Base-by-base conservation (phyloP, 345 rosid genomes). In the Hevea brasiliensis region DNA sequence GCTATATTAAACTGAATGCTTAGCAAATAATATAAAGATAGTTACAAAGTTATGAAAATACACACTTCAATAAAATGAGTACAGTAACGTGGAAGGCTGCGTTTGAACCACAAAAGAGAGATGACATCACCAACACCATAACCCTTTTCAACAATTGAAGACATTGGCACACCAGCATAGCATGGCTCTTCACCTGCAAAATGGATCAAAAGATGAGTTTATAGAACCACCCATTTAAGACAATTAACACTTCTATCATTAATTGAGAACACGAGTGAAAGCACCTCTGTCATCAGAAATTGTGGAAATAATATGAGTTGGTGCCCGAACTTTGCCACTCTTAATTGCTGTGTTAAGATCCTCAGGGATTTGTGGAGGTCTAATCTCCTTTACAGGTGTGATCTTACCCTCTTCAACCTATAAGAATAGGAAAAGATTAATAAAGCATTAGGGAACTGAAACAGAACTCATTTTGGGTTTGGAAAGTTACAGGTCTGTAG, bases 131-230 rank as follows among this genome's bases (percentile, higher is more conserved):
- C 99, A 54, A 95, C 94, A 59, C 98, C 99, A 70, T 76, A 85
- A 67, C 98, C 98, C 75, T 78, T 90, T 79, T 95, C 99, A 73
- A 95, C 77, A 76, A 95, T 95, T 51, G 94, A 92, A 67, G 99
- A 92, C 98, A 94, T 94, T 14, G 98, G 98, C 69, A 94, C 95
- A 80, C 99, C 99, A 76, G 93, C 96, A 75, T 92, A 95, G 88
- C 97, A 89, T 48, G 99, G 99, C 82, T 95, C 99, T 79, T 95
- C 98, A 56, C 99, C 99, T 95, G 78, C 71, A 80, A 71, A 67
- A 68, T 29, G 1, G 53, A 14, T 48, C 29, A 61, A 26, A 62
- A 68, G 35, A 81, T 13, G 26, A 74, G 48, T 51, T 24, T 51
- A 73, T 48, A 17, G 65, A 35, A 65, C 47, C 48, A 56, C 27